These are phyloP conservation scores for Trichoderma asperellum DNA, from an alignment of 2,329 filamentous ascomycete species.

Conservation along the genomic window DNA sequence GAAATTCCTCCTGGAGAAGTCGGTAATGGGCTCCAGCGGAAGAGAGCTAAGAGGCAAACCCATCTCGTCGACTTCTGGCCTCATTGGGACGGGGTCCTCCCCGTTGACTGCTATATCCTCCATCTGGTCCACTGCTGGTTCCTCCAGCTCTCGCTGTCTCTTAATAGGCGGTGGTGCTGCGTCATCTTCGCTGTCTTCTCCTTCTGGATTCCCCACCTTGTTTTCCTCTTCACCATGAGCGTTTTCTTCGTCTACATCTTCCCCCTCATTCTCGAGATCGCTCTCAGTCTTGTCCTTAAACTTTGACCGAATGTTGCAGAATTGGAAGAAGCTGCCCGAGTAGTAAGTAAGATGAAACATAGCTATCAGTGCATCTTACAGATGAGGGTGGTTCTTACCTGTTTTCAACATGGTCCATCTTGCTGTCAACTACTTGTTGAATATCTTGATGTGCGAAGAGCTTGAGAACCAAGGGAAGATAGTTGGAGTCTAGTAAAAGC, in stretches of 20 bases:
- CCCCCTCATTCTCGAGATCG: constrained; percentile 37
- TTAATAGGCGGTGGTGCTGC: constrained; percentile 83
- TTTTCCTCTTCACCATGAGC: constrained; percentile 39
- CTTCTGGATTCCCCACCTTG: constrained; percentile 38
- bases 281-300: constrained; percentile 43
- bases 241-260: constrained; percentile 32
- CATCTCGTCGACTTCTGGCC: constrained; percentile 79
- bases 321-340: constrained; percentile 78
- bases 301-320: constrained; percentile 74
- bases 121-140: constrained; percentile 36
- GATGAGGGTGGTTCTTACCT: constrained; percentile 57
- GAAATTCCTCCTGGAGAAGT: constrained; percentile 92
- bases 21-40: constrained; percentile 77
- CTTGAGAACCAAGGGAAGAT: constrained; percentile 88
- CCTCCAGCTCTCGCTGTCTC: constrained; percentile 55
- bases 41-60: constrained; percentile 76
- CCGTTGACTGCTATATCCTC: constrained; percentile 34
- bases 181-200: constrained; percentile 69
- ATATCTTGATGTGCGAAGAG: constrained; percentile 94
- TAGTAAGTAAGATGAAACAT: background rate
- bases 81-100: constrained; percentile 42
- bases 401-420: constrained; percentile 78
- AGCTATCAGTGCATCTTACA: background rate
- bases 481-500: constrained; percentile 91
- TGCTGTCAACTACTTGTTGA: constrained; percentile 84